Base-by-base conservation (phyloP, 352 stramenopile genomes). In the Phytophthora quininea region DNA sequence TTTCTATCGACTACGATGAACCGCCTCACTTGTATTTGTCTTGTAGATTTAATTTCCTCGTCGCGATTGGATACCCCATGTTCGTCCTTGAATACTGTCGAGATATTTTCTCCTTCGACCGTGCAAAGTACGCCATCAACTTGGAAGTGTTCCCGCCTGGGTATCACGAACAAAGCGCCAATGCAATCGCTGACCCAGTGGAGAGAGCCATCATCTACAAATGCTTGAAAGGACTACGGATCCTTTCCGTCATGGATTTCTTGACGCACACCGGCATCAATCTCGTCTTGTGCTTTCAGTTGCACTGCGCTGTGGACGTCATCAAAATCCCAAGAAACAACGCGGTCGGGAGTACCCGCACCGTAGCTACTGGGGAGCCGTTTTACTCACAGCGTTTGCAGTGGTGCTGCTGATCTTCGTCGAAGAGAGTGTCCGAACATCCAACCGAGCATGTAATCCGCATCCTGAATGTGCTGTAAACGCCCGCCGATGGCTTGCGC, bases 181-280 rank as follows among this genome's bases (percentile, higher is more conserved):
- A 11, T 40, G 35, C 10, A 11, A 40, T 40, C 35, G 35, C 35
- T 11, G 35, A 40, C 35, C 35, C 35, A 11, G 35, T 40, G 6
- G 35, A 40, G 35, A 40, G 6, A 6, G 35, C 35, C 35, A 11
- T 40, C 6, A 40, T 40, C 35, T 40, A 40, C 35, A 40, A 40
- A 11, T 11, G 35, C 35, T 40, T 40, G 33, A 47, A 74, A 10
- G 49, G 50, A 24, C 54, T 71, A 1, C 64, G 59, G 4, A 58
- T 71, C 33, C 7, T 60, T 6, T 40, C 69, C 5, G 31, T 33
- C 0, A 42, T 70, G 1, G 49, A 73, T 37, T 69, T 70, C 45
- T 63, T 77, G 12, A 64, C 68, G 12, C 66, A 51, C 0, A 53
- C 79, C 24, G 63, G 62, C 1, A 63, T 64, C 33, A 82, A 62